Percentiles rank a stretch among this genome's conserved stretches.
Evolutionary conservation across 2,329 filamentous ascomycete species (phyloP).

Genomic region (Alternaria burnsii): DNA sequence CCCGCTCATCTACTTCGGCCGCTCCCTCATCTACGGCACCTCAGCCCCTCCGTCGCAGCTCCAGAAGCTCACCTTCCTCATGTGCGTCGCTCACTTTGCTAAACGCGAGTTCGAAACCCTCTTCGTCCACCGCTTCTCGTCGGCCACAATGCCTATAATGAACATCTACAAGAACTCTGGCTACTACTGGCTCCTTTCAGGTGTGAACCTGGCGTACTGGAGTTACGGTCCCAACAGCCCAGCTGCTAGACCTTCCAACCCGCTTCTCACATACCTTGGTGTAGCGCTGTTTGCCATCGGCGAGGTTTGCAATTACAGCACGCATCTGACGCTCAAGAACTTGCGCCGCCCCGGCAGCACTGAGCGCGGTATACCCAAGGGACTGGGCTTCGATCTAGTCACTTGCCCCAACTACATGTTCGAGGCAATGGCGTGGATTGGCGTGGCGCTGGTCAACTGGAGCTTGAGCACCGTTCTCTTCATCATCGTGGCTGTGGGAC

Average conservation of each 20-base stretch:
- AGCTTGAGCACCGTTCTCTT: constrained; percentile 83
- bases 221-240: constrained; percentile 80
- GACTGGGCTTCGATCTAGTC: constrained; percentile 83
- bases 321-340: constrained; percentile 80
- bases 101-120: constrained; percentile 96
- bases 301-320: constrained; percentile 80
- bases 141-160: constrained; percentile 87
- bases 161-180: constrained; percentile 96
- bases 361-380: constrained; percentile 85
- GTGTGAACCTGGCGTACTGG: constrained; percentile 82
- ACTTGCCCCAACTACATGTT: constrained; percentile 99
- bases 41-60: constrained; percentile 65
- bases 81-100: constrained; percentile 84
- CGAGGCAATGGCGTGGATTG: constrained; percentile 85
- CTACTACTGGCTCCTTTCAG: constrained; percentile 91
- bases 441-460: constrained; percentile 79
- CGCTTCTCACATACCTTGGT: constrained; percentile 64
- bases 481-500: constrained; percentile 72
- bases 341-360: constrained; percentile 79
- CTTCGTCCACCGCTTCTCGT: constrained; percentile 94
- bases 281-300: constrained; percentile 77
- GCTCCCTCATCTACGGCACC: constrained; percentile 74
- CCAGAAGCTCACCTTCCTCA: constrained; percentile 76
- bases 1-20: constrained; percentile 73
- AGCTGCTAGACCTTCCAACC: constrained; percentile 64